These are phyloP conservation scores for Floccularia luteovirens DNA, from an alignment of 768 basidiomycete species.

Conservation along the genomic window DNA sequence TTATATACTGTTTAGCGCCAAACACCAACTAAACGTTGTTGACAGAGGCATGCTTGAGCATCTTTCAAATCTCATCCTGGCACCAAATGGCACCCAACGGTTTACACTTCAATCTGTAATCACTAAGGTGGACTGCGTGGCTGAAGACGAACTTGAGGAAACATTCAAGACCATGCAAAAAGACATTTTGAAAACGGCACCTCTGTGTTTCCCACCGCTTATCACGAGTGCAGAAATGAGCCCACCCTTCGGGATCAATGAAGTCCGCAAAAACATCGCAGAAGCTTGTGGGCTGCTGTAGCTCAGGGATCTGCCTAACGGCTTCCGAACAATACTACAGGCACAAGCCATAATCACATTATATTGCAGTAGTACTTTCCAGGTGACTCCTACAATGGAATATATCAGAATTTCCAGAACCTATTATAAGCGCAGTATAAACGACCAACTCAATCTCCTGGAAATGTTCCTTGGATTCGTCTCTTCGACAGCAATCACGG, in stretches of 20 bases:
- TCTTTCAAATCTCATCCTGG: conserved; percentile 34
- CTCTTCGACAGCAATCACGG: conserved; percentile 27
- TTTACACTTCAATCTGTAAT: conserved; percentile 61
- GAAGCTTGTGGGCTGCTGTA: conserved; percentile 38
- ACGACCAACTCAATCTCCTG: conserved; percentile 31
- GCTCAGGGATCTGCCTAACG: too few relatives aligned
- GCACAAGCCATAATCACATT: too few relatives aligned
- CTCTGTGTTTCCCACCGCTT: conserved; percentile 61
- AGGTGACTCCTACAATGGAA: too few relatives aligned
- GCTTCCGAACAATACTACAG: too few relatives aligned
- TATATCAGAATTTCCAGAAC: conserved; percentile 24
- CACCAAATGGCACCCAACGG: conserved; percentile 25
- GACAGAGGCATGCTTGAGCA: conserved; percentile 58
- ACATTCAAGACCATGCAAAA: conserved; percentile 34
- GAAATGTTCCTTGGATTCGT: conserved; percentile 41
- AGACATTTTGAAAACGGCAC: conserved; percentile 45
- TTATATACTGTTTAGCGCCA: conserved; percentile 64
- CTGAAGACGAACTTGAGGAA: conserved; percentile 19
- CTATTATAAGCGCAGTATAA: conserved; percentile 21
- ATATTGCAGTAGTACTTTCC: too few relatives aligned
- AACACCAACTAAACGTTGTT: conserved; percentile 47
- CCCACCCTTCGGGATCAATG: conserved; percentile 47
- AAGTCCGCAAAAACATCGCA: conserved; percentile 47
- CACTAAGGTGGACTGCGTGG: conserved; percentile 33
- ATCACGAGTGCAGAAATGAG: conserved; percentile 45